Evolutionary conservation across 305 asterid species (phyloP).

Genomic region (Fraxinus xanthoxyloides): DNA sequence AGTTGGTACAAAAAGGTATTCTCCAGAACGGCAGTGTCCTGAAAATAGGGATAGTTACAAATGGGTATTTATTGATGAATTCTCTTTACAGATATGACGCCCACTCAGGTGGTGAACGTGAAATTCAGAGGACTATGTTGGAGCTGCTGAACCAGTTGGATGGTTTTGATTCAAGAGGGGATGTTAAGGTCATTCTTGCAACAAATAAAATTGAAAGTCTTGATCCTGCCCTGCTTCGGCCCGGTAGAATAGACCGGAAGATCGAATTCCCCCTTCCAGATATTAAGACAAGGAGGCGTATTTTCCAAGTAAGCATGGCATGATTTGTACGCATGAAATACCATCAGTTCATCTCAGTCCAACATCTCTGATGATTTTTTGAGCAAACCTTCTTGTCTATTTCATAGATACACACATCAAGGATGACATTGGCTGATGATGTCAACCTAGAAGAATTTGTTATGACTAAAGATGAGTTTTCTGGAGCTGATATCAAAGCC

Average conservation of each 20-base stretch:
- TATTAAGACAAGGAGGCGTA: conserved; percentile 84
- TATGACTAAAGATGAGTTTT: conserved; percentile 88
- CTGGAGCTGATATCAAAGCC: conserved; percentile 95
- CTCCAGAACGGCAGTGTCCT: conserved; percentile 4
- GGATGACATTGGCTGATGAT: conserved; percentile 50
- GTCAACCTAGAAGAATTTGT: conserved; percentile 94
- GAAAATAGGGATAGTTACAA: neutral
- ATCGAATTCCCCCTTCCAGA: conserved; percentile 92
- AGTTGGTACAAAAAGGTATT: conserved; percentile 85
- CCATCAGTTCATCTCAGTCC: neutral
- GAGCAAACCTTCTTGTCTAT: neutral
- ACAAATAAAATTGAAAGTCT: conserved; percentile 82
- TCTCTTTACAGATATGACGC: conserved; percentile 68
- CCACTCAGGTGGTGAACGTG: conserved; percentile 96
- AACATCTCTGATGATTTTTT: neutral
- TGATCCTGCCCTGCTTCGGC: conserved; percentile 90
- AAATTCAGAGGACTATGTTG: conserved; percentile 90
- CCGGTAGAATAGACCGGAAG: conserved; percentile 85
- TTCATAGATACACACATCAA: neutral
- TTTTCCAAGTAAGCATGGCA: conserved; percentile 62
- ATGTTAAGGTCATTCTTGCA: conserved; percentile 88
- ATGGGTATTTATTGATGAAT: conserved; percentile 7
- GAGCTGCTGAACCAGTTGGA: conserved; percentile 70
- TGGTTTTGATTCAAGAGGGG: conserved; percentile 86
- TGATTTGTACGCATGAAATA: neutral